These are phyloP conservation scores for Oehlia diaphana DNA, from an alignment of 192 early-diverging fungal species.

Conservation along the genomic window DNA sequence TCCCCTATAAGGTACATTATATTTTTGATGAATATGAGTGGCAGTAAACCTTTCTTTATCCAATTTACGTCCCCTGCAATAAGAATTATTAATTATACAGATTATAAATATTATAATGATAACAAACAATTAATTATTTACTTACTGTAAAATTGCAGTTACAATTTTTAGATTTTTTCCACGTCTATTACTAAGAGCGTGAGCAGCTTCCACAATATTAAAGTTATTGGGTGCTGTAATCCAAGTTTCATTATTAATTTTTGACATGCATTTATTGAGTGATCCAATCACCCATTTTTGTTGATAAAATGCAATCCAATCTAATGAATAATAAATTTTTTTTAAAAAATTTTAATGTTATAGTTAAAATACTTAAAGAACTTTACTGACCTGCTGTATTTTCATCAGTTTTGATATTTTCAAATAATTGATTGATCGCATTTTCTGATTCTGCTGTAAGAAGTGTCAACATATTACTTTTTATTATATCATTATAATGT, in stretches of 20 bases:
- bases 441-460: not conserved
- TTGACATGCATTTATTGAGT: not conserved
- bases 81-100: no score
- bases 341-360: no score
- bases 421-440: not conserved
- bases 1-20: no score
- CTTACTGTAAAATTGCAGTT: no score
- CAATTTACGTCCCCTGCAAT: no score
- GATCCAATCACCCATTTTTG: not conserved
- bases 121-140: no score
- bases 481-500: not conserved
- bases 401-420: not conserved
- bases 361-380: no score
- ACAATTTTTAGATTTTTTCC: no score
- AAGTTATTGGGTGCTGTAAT: not conserved
- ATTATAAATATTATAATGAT: no score
- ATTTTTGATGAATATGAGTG: no score
- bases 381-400: not conserved
- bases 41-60: no score
- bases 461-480: not conserved
- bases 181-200: not conserved
- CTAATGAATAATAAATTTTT: not conserved
- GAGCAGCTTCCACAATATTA: not conserved
- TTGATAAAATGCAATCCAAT: not conserved
- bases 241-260: not conserved